Base-by-base conservation (phyloP, 495 filamentous ascomycete species). In the Penicillium atrosanguineum region DNA sequence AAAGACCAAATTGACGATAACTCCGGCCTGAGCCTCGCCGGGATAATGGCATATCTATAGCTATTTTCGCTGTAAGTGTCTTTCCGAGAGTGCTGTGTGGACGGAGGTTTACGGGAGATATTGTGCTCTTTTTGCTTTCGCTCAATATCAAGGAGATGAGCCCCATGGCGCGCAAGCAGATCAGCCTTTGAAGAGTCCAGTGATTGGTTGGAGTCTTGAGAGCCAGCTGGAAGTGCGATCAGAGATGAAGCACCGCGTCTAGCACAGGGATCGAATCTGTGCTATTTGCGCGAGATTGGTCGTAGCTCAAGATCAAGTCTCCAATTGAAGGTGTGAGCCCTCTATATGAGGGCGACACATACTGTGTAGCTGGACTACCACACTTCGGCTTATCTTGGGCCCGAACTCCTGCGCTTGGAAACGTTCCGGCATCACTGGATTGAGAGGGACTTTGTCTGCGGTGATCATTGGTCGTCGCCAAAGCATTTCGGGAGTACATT, bases 261-360 rank as follows among this genome's bases (percentile, higher is more conserved):
- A 14, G 26, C 38, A 8, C 67, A 36, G 59, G 50, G 18, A 83
- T 80, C 1, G 88, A 91, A 55, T 91, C 88, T 7, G 84, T 83
- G 55, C 88, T 92, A 52, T 84, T 85, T 37, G 79, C 84, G 20
- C 85, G 81, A 44, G 82, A 81, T 61, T 91, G 88, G n/a, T 83
- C 79, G 56, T 79, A 79, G 49, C 73, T 79, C 47, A 70, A 63
- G 19, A 79, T 78, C 44, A 76, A 51, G 47, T 78, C 74, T n/a
- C 65, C 62, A 4, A 82, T 77, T 9, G 88, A 87, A 14, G 85
- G 84, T 59, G 56, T 69, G 73, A 36, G 69, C 59, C 65, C 65
- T n/a, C 78, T 70, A 25, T 79, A 76, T n/a, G 77, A 69, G 12
- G 82, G 71, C 7, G 63, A 63, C 46, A 68, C 69, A 65, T 75